Percentiles rank a stretch among this genome's conserved stretches.
Conservation (phyloP, 805 yeast genomes). For the Hanseniaspora pseudoguilliermondii region DNA sequence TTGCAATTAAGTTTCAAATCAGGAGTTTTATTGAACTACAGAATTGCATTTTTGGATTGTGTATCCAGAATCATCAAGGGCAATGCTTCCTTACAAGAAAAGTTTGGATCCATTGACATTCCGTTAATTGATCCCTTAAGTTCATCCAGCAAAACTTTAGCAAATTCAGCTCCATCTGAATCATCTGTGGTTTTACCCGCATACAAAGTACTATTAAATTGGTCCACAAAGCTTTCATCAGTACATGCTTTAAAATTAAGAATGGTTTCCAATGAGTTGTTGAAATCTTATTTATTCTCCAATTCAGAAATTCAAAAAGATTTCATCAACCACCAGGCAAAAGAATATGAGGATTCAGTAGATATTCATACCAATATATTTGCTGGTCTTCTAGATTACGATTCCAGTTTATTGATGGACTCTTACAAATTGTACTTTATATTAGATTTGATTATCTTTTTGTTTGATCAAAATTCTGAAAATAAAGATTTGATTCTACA, state of each 20-base stretch:
- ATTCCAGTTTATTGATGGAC: slow-evolving; percentile 55
- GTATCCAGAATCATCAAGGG: slow-evolving; percentile 64
- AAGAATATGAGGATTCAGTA: slow-evolving; percentile 24
- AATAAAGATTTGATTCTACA: slow-evolving; percentile 35
- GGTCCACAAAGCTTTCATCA: slow-evolving; percentile 71
- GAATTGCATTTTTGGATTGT: slow-evolving; percentile 57
- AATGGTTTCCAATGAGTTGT: slow-evolving; percentile 51
- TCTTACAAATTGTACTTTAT: slow-evolving; percentile 87
- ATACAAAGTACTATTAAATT: slow-evolving; percentile 57
- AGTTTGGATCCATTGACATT: slow-evolving; percentile 73
- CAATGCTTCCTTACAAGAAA: slow-evolving; percentile 53
- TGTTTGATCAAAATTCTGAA: slow-evolving; percentile 38
- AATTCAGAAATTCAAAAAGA: slow-evolving; percentile 49
- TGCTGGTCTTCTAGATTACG: slow-evolving; percentile 60
- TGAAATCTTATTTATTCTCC: slow-evolving; percentile 55
- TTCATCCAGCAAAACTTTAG: background rate
- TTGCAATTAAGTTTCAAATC: slow-evolving; percentile 60
- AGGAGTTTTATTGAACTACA: slow-evolving; percentile 48
- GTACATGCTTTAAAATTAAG: slow-evolving; percentile 76
- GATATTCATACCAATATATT: slow-evolving; percentile 39
- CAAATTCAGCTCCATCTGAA: background rate
- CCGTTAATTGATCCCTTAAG: slow-evolving; percentile 69
- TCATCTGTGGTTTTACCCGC: slow-evolving; percentile 42
- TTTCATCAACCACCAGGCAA: slow-evolving; percentile 57
- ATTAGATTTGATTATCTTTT: slow-evolving; percentile 45